Base-by-base conservation (phyloP, 1,284 basidiomycete species). In the Heterobasidion annosum region DNA sequence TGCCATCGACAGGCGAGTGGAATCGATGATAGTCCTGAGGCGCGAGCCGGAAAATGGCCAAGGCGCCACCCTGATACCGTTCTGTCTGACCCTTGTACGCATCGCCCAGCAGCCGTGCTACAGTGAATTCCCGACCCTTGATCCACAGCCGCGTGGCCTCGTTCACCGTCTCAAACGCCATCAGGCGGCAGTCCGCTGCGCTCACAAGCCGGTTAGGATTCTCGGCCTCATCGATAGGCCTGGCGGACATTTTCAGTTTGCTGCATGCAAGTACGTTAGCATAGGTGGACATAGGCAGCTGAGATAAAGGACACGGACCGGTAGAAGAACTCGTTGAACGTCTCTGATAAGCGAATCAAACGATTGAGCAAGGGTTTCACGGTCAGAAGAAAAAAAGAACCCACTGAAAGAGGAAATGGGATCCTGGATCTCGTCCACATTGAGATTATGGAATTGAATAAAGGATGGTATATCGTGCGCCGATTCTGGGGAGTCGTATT, bases 21-120 rank as follows among this genome's bases (percentile, higher is more conserved):
- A 95, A 98, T 0, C 96, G 86, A 69, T 99, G 96, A 65, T 99
- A 99, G 66, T 97, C 94, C 67, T 94, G 93, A 0, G 94, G 93
- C 1, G 93, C 93, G n/a, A 98, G 75, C 43, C 93, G 78, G 73
- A 97, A 97, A 58, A 97, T 95, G 2, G 80, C 88, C 49, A 90
- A 65, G 1, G 84, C 82, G 3, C 94, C 95, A 12, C 89, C 88
- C 4, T 76, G 71, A 65, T 89, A 98, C 37, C 77, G 76, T 1
- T 85, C 81, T 1, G 79, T 78, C 54, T 88, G 79, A 19, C 77
- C 73, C 56, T 81, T 81, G 67, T 93, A 93, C 8, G 72, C 72
- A 7, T 91, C 86, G 0, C 95, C 95, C 0, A 99, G 77, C 43
- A 99, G 74, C 1, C 85, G 77, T 1, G 72, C 76, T 1, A 98